Conservation (phyloP, 169 alveolate species). For the Plasmodium inui region DNA sequence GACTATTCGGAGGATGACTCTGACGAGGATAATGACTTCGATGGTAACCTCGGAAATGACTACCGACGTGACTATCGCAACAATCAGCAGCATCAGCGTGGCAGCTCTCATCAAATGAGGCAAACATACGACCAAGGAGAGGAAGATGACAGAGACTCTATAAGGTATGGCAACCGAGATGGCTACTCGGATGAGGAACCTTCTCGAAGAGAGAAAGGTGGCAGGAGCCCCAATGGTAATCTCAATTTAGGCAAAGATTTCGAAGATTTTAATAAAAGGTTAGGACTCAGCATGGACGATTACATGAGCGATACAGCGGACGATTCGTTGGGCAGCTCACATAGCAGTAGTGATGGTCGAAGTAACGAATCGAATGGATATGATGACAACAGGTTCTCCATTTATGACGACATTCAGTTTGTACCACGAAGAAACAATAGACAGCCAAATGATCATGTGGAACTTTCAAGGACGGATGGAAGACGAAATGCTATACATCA, state of each 20-base stretch:
- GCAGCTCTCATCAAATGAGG: neutral
- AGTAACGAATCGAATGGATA: neutral
- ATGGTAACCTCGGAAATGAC: neutral
- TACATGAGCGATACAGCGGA: neutral
- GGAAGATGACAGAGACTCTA: neutral
- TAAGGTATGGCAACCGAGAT: neutral
- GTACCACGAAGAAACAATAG: neutral
- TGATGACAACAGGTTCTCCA: neutral
- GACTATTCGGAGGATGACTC: neutral
- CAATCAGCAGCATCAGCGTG: neutral
- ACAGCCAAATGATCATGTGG: neutral
- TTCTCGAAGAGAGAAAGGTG: neutral
- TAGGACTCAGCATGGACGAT: constrained; percentile 41
- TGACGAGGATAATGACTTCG: neutral
- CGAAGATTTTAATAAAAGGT: constrained; percentile 17
- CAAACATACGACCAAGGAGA: neutral
- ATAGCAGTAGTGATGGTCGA: neutral
- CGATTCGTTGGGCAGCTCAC: neutral
- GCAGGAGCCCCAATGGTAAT: neutral
- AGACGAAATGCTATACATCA: neutral
- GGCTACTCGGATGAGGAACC: neutral
- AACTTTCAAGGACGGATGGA: neutral
- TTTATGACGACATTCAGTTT: constrained; percentile 9
- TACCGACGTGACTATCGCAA: neutral
- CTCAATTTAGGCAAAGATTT: constrained; percentile 28